These are phyloP conservation scores for Fusarium nygamai DNA, from an alignment of 2,329 filamentous ascomycete species.

Conservation along the genomic window DNA sequence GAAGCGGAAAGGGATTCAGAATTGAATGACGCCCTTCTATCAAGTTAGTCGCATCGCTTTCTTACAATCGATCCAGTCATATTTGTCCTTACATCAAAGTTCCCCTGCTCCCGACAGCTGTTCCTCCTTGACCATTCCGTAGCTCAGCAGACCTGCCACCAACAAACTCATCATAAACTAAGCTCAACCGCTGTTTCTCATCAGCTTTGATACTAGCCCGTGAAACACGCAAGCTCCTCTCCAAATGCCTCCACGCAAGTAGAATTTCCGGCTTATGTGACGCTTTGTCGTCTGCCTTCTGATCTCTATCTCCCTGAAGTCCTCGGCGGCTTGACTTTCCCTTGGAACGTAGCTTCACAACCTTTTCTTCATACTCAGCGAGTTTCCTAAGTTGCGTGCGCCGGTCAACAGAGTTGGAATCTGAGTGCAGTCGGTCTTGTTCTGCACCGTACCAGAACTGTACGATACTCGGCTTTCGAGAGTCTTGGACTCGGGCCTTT, in stretches of 20 bases:
- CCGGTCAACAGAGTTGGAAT: not conserved
- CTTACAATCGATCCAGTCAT: too few relatives aligned
- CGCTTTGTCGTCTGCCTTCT: not conserved
- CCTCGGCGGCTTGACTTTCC: not conserved
- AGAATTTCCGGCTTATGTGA: not conserved
- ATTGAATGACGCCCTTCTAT: too few relatives aligned
- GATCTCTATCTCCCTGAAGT: not conserved
- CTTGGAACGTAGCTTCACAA: not conserved
- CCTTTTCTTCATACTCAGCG: not conserved
- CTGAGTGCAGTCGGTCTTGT: not conserved
- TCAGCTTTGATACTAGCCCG: not conserved
- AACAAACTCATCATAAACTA: conserved; percentile 1
- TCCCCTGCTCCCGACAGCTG: not conserved
- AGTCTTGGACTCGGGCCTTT: not conserved
- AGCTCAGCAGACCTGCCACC: not conserved
- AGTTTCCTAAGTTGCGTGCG: not conserved
- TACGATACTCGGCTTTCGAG: not conserved
- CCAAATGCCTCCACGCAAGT: not conserved
- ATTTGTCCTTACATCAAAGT: not conserved
- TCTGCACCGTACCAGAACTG: not conserved
- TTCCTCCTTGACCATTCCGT: not conserved
- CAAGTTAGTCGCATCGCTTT: too few relatives aligned
- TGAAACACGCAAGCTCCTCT: not conserved
- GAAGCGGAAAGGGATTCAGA: too few relatives aligned
- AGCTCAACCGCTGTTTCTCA: not conserved